Base-by-base conservation (phyloP, 78 protist genomes). In the Cavenderia fasciculata region DNA sequence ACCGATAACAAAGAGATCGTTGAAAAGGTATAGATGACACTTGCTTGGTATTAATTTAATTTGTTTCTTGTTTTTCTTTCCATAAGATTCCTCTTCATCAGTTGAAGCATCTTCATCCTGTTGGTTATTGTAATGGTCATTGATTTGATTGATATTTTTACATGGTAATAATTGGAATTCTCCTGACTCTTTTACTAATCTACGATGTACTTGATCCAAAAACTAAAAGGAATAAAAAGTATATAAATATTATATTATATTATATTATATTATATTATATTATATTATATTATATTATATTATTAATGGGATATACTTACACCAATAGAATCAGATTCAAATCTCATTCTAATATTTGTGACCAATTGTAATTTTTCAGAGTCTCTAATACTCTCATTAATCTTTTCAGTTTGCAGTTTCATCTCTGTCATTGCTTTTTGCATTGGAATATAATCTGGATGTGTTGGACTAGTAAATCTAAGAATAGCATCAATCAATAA, bases 311-410 rank as follows among this genome's bases (percentile, higher is more conserved):
- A 3, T n/a, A 23, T 47, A 76, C 86, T 29, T 77, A 77, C 87
- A 11, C 90, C 90, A 82, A 82, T 68, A n/a, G 77, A 27, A 41
- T 82, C 90, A n/a, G n/a, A n/a, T 68, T 82, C 63, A 56, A 82
- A 82, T 82, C 57, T 65, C 44, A 56, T 57, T 27, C 78, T 23
- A 68, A 82, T 82, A 43, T 82, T 82, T 5, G 90, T 82, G 5
- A 82, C 78, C 21, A 46, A 27, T 82, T 82, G 90, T 29, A 69
- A 19, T 18, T 21, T 68, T 57, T 82, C 90, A 1, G 78, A 68
- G 11, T 82, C 77, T 40, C 90, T 33, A 56, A 82, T 44, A 33
- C 69, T 51, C 52, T 68, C 90, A 57, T 82, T 82, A 12, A 82
- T 82, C 6, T 2, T 19, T 68, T 68, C 78, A 1, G 90, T 82